Evolutionary conservation across 495 filamentous ascomycete species (phyloP).

Genomic region (Aspergillus asperescens): DNA sequence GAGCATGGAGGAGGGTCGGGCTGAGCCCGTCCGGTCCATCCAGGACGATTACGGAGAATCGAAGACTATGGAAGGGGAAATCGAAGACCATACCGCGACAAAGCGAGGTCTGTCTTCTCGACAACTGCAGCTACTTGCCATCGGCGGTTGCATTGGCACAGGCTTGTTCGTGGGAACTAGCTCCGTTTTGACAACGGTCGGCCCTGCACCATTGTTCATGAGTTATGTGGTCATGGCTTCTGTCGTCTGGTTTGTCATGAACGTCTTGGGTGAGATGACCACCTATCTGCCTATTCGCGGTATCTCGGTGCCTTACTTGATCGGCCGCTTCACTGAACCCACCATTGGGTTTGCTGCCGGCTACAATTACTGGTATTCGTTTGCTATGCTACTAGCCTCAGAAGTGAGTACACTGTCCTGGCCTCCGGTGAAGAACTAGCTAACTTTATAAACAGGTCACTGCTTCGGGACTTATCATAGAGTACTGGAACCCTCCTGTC

Average conservation of each 20-base stretch:
- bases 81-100: conserved; percentile 16
- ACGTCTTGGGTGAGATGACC: conserved; percentile 61
- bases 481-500: conserved; percentile 57
- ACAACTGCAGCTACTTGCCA: conserved; percentile 62
- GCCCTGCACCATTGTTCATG: conserved; percentile 65
- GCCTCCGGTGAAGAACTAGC: too few species aligned
- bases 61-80: conserved; percentile 18
- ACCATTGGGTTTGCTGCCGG: conserved; percentile 70
- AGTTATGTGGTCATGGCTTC: conserved; percentile 54
- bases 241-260: conserved; percentile 50
- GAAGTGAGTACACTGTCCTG: background rate
- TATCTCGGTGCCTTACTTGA: conserved; percentile 64
- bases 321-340: conserved; percentile 61
- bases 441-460: too few species aligned
- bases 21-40: conserved; percentile 1
- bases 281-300: conserved; percentile 71
- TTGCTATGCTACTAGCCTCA: conserved; percentile 51
- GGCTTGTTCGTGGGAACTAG: conserved; percentile 72
- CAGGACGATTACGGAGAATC: conserved; percentile 20
- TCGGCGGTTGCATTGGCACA: conserved; percentile 71
- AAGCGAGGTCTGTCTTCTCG: conserved; percentile 38
- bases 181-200: conserved; percentile 53
- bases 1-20: conserved; percentile 18
- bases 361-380: conserved; percentile 53
- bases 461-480: conserved; percentile 61